Conservation (phyloP, 164 flowering plant species). For the Sextonia rubra region DNA sequence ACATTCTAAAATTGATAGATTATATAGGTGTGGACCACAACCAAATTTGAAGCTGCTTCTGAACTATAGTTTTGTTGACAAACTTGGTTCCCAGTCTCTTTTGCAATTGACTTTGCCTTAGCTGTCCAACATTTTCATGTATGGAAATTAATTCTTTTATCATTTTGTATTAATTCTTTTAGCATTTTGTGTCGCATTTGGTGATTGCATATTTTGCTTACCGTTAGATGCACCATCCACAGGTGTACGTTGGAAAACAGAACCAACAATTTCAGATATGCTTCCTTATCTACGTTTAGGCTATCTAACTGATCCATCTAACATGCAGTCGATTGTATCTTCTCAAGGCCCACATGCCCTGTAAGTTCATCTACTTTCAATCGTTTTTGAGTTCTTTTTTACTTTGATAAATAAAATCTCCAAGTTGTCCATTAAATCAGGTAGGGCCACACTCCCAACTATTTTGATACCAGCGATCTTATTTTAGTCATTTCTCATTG, state of each 20-base stretch:
- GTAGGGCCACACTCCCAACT: background rate
- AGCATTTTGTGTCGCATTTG: background rate
- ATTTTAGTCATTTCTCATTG: background rate
- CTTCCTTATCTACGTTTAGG: conserved; percentile 93
- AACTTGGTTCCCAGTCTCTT: conserved; percentile 12
- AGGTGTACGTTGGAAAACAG: conserved; percentile 84
- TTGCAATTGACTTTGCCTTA: conserved; percentile 10
- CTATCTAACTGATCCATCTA: conserved; percentile 88
- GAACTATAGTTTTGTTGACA: conserved; percentile 97
- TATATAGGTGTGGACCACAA: conserved; percentile 95
- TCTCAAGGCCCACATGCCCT: conserved; percentile 87
- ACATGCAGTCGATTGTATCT: conserved; percentile 91
- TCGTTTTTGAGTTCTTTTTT: background rate
- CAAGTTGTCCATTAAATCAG: background rate
- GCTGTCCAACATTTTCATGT: conserved; percentile 74
- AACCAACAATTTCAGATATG: conserved; percentile 80
- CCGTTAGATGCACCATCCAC: conserved; percentile 13
- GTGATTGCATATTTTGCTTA: background rate
- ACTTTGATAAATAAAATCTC: background rate
- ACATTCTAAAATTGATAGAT: conserved; percentile 9
- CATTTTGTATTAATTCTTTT: no score
- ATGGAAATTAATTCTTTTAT: conserved; percentile 16
- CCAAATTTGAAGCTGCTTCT: conserved; percentile 88
- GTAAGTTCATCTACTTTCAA: conserved; percentile 41
- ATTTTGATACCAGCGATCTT: background rate